A percentile compares a stretch with the other conserved stretches of the same genome.
Conservation (phyloP, 2,329 filamentous ascomycete genomes). For the Didymella exigua region DNA sequence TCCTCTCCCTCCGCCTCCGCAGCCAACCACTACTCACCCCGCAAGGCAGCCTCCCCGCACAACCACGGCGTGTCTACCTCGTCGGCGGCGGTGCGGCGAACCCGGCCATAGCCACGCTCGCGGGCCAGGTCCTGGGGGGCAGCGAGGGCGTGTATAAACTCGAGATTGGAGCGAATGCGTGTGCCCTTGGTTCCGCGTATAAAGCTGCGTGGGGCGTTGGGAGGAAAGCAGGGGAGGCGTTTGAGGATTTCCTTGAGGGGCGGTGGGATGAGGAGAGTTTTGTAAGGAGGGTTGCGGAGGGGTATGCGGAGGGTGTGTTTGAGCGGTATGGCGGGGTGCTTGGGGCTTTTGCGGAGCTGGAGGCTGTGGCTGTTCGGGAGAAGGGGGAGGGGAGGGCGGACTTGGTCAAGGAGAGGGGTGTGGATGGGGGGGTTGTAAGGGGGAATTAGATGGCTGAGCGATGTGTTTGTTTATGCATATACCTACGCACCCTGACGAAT, state of each 20-base stretch:
- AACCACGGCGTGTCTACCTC: slow-evolving; percentile 89
- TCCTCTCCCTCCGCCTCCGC: slow-evolving; percentile 86
- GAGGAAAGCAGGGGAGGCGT: slow-evolving; percentile 69
- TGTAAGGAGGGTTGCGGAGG: slow-evolving; percentile 80
- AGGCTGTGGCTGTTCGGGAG: slow-evolving; percentile 65
- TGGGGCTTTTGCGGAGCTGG: slow-evolving; percentile 77
- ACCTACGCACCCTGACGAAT: too few relatives aligned
- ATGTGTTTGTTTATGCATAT: too few relatives aligned
- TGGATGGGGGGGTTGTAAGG: slow-evolving; percentile 8
- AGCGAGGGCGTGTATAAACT: slow-evolving; percentile 90
- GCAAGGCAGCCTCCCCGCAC: slow-evolving; percentile 69
- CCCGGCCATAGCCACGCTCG: slow-evolving; percentile 81
- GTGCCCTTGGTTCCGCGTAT: slow-evolving; percentile 90
- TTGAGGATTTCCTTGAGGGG: slow-evolving; percentile 83
- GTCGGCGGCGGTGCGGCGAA: slow-evolving; percentile 92
- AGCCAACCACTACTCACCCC: slow-evolving; percentile 73
- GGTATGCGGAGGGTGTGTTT: slow-evolving; percentile 77
- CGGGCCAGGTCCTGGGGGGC: slow-evolving; percentile 87
- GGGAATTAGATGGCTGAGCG: background rate
- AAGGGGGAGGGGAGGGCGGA: slow-evolving; percentile 26
- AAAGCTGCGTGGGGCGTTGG: slow-evolving; percentile 94
- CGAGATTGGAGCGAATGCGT: slow-evolving; percentile 93
- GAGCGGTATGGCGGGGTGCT: slow-evolving; percentile 78
- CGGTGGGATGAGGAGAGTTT: slow-evolving; percentile 87
- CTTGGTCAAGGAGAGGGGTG: background rate